Percentiles rank a stretch among this genome's conserved stretches.
These are phyloP conservation scores for Rhizomucor miehei DNA, from an alignment of 371 early-diverging fungal species.

Conservation along the genomic window DNA sequence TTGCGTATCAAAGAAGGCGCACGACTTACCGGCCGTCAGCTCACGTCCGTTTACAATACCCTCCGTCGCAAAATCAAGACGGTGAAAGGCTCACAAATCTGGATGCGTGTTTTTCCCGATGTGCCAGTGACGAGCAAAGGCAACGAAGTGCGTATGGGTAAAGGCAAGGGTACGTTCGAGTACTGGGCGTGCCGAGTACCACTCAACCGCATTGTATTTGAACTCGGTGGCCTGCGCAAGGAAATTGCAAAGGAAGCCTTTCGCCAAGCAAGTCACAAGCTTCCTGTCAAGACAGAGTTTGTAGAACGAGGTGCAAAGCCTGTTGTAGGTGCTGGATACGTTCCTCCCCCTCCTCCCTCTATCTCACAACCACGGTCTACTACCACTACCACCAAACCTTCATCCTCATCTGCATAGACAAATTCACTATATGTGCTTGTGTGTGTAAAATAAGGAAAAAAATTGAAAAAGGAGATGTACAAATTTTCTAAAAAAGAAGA, in stretches of 20 bases:
- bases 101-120: constrained; percentile 90
- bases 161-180: constrained; percentile 95
- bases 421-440: no score
- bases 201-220: constrained; percentile 84
- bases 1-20: constrained; percentile 82
- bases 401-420: neutral
- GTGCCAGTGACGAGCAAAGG: constrained; percentile 92
- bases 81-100: constrained; percentile 85
- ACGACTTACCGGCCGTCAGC: constrained; percentile 79
- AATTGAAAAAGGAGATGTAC: neutral
- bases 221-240: constrained; percentile 73
- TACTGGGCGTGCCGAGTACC: constrained; percentile 92
- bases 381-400: neutral
- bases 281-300: constrained; percentile 77
- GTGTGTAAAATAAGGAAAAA: neutral
- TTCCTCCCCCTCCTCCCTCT: constrained; percentile 15
- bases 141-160: constrained; percentile 95
- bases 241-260: constrained; percentile 83
- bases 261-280: constrained; percentile 64
- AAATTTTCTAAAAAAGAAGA: constrained; percentile 1
- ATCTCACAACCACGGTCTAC: no score
- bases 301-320: constrained; percentile 62
- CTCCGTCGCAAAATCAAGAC: constrained; percentile 80
- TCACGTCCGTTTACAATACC: constrained; percentile 76
- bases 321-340: constrained; percentile 44